Evolutionary conservation across 495 filamentous ascomycete genomes (phyloP).

Genomic region (Penicillium riverlandense): DNA sequence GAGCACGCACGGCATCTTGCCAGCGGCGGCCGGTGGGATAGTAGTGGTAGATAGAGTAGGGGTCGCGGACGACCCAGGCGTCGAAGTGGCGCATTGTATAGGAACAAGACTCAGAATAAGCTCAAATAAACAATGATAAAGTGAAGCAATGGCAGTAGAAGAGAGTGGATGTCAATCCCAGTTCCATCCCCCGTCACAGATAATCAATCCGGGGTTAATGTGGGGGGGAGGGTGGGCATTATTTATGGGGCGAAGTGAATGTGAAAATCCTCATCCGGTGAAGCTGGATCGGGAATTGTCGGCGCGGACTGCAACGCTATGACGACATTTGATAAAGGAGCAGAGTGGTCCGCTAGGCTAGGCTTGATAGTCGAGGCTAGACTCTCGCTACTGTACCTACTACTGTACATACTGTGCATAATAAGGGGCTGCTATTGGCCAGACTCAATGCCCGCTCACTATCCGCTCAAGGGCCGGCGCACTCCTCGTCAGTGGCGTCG

Average conservation of each 20-base stretch:
- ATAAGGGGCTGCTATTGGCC: background rate
- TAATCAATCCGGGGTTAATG: too few species aligned
- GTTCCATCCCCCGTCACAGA: too few species aligned
- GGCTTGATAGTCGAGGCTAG: too few species aligned
- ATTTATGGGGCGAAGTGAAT: background rate
- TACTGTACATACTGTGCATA: background rate
- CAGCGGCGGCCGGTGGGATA: conserved; percentile 34
- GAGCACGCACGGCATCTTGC: conserved; percentile 33
- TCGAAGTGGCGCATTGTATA: conserved; percentile 37
- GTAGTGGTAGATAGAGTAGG: conserved; percentile 41
- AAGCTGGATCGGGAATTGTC: background rate
- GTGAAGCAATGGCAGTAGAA: background rate
- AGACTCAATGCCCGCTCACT: background rate
- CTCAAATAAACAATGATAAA: background rate
- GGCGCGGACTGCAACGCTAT: background rate
- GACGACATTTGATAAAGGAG: background rate
- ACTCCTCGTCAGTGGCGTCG: conserved; percentile 1
- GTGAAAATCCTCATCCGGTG: background rate
- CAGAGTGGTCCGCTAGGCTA: background rate
- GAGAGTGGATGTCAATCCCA: too few species aligned
- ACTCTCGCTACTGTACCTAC: background rate
- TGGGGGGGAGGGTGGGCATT: too few species aligned
- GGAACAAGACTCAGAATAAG: background rate
- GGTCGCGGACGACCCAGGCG: conserved; percentile 38
- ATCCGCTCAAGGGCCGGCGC: conserved; percentile 5